Conservation (phyloP, 352 stramenopile genomes). For the Globisporangium uncinulatum region DNA sequence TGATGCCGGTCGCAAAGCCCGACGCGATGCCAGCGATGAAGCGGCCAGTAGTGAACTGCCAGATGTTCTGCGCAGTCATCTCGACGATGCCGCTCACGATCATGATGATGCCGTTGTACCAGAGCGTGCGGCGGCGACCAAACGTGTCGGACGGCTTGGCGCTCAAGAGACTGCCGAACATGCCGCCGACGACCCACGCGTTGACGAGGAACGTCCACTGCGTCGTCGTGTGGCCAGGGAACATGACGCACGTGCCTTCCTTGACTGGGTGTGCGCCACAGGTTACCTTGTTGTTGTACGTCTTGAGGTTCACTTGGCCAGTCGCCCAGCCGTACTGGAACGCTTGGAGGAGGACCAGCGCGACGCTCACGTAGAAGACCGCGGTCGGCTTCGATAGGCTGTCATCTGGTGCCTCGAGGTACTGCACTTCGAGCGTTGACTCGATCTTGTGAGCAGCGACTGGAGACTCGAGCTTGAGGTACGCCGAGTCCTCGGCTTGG, state of each 20-base stretch:
- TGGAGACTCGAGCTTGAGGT: constrained; percentile 10
- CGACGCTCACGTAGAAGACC: constrained; percentile 5
- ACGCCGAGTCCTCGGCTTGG: not conserved
- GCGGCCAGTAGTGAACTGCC: constrained; percentile 25
- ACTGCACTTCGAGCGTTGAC: constrained; percentile 3
- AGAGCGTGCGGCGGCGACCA: constrained; percentile 23
- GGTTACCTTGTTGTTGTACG: constrained; percentile 24
- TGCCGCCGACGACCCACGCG: constrained; percentile 35
- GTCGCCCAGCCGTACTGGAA: constrained; percentile 49
- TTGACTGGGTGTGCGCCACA: constrained; percentile 22
- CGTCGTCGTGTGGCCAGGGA: constrained; percentile 23
- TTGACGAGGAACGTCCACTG: constrained; percentile 36
- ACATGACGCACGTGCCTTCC: constrained; percentile 26
- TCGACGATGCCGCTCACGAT: constrained; percentile 25
- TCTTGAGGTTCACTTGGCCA: constrained; percentile 47
- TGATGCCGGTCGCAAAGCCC: constrained; percentile 22
- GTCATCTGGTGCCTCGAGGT: constrained; percentile 1
- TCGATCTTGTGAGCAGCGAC: not conserved
- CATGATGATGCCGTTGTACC: constrained; percentile 28
- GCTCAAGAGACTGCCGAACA: constrained; percentile 26
- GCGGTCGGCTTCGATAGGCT: constrained; percentile 8
- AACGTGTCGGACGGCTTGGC: constrained; percentile 23
- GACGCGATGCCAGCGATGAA: constrained; percentile 34
- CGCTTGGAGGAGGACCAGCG: constrained; percentile 39
- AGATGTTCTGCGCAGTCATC: constrained; percentile 18